These are phyloP conservation scores for Raphanus hybrid DNA, from an alignment of 441 rosid genomes.

Conservation along the genomic window DNA sequence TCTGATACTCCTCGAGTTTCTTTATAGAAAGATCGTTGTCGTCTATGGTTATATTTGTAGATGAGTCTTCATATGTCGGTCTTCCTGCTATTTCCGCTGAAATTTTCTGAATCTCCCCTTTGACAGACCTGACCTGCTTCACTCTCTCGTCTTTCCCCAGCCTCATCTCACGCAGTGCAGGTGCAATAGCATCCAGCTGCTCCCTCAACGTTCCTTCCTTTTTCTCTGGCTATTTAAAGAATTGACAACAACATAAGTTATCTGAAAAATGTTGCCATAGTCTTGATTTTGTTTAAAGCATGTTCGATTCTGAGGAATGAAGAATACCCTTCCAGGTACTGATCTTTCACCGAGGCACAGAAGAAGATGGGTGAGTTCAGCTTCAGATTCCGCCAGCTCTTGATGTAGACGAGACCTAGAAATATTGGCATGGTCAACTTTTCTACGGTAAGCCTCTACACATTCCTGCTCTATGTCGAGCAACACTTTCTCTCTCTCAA, in stretches of 20 bases:
- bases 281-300: neutral
- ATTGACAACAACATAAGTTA: neutral
- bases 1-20: constrained; percentile 90
- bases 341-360: constrained; percentile 94
- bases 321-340: constrained; percentile 89
- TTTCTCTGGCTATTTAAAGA: constrained; percentile 77
- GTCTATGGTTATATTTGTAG: constrained; percentile 63
- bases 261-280: constrained; percentile 6
- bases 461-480: constrained; percentile 94
- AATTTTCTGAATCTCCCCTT: constrained; percentile 84
- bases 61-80: constrained; percentile 69
- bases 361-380: constrained; percentile 95
- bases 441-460: constrained; percentile 88
- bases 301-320: constrained; percentile 1
- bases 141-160: constrained; percentile 85
- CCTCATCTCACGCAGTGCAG: constrained; percentile 88
- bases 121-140: constrained; percentile 75
- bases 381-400: constrained; percentile 96
- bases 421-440: constrained; percentile 96
- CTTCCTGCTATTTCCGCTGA: constrained; percentile 90
- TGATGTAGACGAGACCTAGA: constrained; percentile 97
- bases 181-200: constrained; percentile 91
- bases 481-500: constrained; percentile 80
- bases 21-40: constrained; percentile 88
- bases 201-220: constrained; percentile 82